Percentiles rank a stretch among this genome's conserved stretches.
phyloP scores from a whole-genome alignment of 1,139 yeast species.

The Saccharomyces pastorianus region DNA sequence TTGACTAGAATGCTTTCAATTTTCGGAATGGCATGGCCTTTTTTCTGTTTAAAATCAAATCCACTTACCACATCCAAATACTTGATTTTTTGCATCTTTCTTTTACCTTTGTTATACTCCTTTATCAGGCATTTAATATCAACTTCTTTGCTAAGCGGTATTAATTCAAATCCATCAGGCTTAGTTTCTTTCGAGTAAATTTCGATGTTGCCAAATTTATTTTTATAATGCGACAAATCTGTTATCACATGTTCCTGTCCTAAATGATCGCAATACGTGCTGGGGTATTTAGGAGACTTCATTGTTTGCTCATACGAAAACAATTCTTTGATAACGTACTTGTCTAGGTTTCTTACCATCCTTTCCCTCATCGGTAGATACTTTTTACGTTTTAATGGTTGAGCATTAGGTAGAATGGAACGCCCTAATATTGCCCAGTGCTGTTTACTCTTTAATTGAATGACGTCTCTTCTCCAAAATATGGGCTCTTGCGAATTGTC shows the following conservation, averaged over 20 bases:
- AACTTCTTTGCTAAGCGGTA: conserved; percentile 3
- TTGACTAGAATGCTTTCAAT: conserved; percentile 15
- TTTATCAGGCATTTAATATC: conserved; percentile 8
- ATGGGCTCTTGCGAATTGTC: conserved; percentile 6
- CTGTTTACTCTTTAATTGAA: conserved; percentile 16
- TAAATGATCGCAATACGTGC: conserved; percentile 5
- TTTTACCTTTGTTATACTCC: conserved; percentile 8
- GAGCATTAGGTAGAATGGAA: conserved; percentile 8
- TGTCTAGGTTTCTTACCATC: conserved; percentile 3
- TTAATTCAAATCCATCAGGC: conserved; percentile 19
- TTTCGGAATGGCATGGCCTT: conserved; percentile 23
- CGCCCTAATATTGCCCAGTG: conserved; percentile 26
- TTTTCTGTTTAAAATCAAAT: conserved; percentile 21
- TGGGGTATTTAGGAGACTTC: conserved; percentile 14
- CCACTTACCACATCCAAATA: conserved; percentile 24
- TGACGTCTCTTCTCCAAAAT: conserved; percentile 17
- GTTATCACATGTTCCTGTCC: conserved; percentile 8
- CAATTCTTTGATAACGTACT: conserved; percentile 9
- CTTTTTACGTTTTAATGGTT: conserved; percentile 15
- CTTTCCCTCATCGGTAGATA: conserved; percentile 7
- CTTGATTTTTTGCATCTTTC: conserved; percentile 5
- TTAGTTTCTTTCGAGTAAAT: conserved; percentile 12
- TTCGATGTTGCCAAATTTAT: conserved; percentile 21
- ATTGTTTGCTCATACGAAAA: conserved; percentile 22
- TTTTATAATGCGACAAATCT: conserved; percentile 14